Percentiles rank a stretch among this genome's conserved stretches.
Conservation (phyloP, 495 filamentous ascomycete genomes). For the Chaetomium tenue region DNA sequence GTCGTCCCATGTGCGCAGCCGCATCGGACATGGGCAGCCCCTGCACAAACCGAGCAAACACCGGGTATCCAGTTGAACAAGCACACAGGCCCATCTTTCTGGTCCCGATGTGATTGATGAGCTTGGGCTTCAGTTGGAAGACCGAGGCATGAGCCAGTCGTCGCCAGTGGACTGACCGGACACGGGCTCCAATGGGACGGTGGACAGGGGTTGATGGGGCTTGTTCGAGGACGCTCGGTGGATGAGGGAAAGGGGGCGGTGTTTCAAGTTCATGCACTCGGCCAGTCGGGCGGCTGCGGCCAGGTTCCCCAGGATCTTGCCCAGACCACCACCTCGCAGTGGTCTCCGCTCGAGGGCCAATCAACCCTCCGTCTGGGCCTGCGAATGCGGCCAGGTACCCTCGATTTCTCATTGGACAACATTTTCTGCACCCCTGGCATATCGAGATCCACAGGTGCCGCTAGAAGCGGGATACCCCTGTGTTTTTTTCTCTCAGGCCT, state of each 20-base stretch:
- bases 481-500: conserved; percentile 11
- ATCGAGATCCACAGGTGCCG: background rate
- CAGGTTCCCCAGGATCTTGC: conserved; percentile 32
- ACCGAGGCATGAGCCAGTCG: conserved; percentile 12
- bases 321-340: conserved; percentile 16
- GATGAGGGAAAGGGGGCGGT: conserved; percentile 25
- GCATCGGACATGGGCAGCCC: background rate
- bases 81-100: background rate
- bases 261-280: conserved; percentile 31
- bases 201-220: conserved; percentile 1
- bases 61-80: conserved; percentile 8
- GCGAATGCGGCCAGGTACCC: conserved; percentile 23
- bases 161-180: conserved; percentile 16
- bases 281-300: conserved; percentile 25
- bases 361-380: conserved; percentile 18
- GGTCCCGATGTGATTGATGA: conserved; percentile 11
- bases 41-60: conserved; percentile 9
- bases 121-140: background rate
- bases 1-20: conserved; percentile 9
- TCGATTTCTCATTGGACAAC: conserved; percentile 23
- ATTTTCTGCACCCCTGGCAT: conserved; percentile 17
- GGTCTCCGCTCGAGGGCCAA: conserved; percentile 23
- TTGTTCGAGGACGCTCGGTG: background rate
- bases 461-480: conserved; percentile 9
- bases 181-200: conserved; percentile 16